These are phyloP conservation scores for Trametes sp. DNA, from an alignment of 1,284 basidiomycete genomes.

Conservation along the genomic window DNA sequence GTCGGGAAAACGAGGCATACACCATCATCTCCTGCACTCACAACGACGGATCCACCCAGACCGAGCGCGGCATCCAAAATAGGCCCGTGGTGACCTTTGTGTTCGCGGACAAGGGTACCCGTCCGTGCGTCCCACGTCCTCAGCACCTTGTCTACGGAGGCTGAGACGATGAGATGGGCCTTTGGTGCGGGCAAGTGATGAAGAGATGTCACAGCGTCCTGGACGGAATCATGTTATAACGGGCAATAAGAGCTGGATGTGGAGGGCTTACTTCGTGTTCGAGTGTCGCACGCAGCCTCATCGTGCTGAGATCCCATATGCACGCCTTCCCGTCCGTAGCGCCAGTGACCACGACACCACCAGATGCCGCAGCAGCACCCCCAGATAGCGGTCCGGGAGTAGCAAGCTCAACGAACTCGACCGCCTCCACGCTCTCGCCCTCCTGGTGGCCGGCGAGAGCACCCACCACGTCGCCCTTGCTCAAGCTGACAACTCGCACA, in stretches of 20 bases:
- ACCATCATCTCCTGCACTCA: conserved; percentile 90
- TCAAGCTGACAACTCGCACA: conserved; percentile 86
- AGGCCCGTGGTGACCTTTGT: conserved; percentile 86
- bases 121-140: conserved; percentile 95
- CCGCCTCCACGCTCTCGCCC: conserved; percentile 90
- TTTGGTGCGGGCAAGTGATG: conserved; percentile 77
- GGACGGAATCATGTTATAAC: conserved; percentile 13
- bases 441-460: conserved; percentile 87
- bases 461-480: conserved; percentile 85
- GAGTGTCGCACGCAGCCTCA: conserved; percentile 81
- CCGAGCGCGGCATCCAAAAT: conserved; percentile 84
- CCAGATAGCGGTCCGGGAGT: conserved; percentile 48
- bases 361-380: conserved; percentile 45
- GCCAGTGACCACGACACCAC: conserved; percentile 83
- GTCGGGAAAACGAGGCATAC: conserved; percentile 82
- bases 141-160: conserved; percentile 85
- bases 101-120: conserved; percentile 79
- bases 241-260: background rate
- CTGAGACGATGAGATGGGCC: conserved; percentile 81
- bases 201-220: conserved; percentile 91
- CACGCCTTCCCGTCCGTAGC: conserved; percentile 95
- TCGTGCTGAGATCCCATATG: conserved; percentile 92
- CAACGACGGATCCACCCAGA: conserved; percentile 67
- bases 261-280: conserved; percentile 71
- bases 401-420: conserved; percentile 85